Base-by-base conservation (phyloP, 2,329 filamentous ascomycete genomes). In the Aspergillus jensenii region DNA sequence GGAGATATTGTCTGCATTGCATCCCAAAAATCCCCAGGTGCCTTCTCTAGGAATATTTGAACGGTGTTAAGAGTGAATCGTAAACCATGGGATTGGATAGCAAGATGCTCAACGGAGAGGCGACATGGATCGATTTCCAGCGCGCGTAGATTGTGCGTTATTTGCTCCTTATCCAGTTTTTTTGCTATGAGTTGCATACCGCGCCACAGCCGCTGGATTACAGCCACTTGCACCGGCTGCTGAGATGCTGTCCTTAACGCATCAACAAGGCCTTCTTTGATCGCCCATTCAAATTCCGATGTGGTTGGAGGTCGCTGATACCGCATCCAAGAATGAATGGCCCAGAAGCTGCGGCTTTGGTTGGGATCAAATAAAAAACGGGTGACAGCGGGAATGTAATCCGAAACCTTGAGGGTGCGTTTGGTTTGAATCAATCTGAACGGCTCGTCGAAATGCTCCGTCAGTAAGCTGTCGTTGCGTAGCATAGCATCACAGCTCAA, bases 221-320 rank as follows among this genome's bases (percentile, higher is more conserved):
- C 78, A 53, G 77, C 71, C 44, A 76, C 63, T 62, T 81, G 80
- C 15, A 79, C 73, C 21, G 83, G 83, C 55, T 79, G 82, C 59
- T 81, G 78, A 49, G 84, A 83, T 2, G 89, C 86, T 27, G 83
- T 80, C 50, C 82, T 78, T 59, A 96, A 86, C 7, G 87, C 87
- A 55, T 83, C 79, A 39, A 87, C 78, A 17, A 98, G 79, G 35
- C 88, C 87, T 60, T 90, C 88, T 62, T 87, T 87, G 41, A 97
- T 86, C 11, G 90, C 90, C 88, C 90, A 96, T 44, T 96, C 90
- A 70, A 96, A 98, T 63, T 95, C 90, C 37, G 86, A 82, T 9
- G 83, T 79, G 1, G 87, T 86, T 51, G 96, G 82, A 19, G 82
- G 79, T 12, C 85, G 81, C 48, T 83, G 81, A 62, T 90, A 84